phyloP scores from a whole-genome alignment of 169 alveolate genomes.

The Plasmodium adleri region DNA sequence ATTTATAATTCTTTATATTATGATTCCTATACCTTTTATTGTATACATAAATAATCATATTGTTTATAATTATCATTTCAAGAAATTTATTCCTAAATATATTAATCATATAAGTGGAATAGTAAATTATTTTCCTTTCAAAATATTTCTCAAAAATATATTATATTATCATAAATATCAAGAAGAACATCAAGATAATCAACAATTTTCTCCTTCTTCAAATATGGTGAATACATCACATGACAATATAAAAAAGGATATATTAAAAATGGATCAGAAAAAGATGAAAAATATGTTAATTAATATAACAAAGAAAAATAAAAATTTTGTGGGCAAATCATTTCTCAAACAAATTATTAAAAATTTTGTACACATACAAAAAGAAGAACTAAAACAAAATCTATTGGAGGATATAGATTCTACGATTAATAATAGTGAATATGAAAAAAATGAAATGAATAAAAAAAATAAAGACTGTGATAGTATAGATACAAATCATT shows the following conservation, averaged over 20 bases:
- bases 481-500: neutral
- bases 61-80: constrained; percentile 12
- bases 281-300: neutral
- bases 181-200: neutral
- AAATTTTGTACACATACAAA: neutral
- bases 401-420: neutral
- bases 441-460: neutral
- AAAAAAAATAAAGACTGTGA: neutral
- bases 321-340: neutral
- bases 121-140: constrained; percentile 21
- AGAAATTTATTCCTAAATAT: constrained; percentile 21
- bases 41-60: constrained; percentile 5
- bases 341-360: neutral
- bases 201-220: neutral
- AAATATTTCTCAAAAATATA: constrained; percentile 14
- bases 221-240: neutral
- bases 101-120: constrained; percentile 19
- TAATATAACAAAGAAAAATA: neutral
- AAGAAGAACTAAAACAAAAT: neutral
- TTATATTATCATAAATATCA: constrained; percentile 1
- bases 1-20: constrained; percentile 8
- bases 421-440: neutral
- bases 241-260: too few species aligned
- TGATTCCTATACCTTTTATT: constrained; percentile 1
- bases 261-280: too few species aligned